Base-by-base conservation (phyloP, 176 grass and related monocot species). In the Metroxylon sagu region DNA sequence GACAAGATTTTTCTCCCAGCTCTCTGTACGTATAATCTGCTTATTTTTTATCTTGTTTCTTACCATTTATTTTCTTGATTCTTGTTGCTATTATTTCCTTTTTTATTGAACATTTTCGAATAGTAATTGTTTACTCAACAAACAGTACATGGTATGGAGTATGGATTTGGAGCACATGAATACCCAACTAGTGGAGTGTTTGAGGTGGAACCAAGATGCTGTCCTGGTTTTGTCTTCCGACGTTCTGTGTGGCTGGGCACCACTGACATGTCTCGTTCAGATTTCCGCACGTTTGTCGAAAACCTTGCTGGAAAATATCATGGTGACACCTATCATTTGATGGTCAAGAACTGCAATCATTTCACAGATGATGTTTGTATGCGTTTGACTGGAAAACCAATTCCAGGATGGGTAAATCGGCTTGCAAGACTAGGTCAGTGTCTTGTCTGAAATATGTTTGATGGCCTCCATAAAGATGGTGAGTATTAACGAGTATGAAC, bases 291-390 rank as follows among this genome's bases (percentile, higher is more conserved):
- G 30, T 90, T 96, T 64, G 82, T 96, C 70, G 83, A 88, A 77
- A 74, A 79, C 64, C 83, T 90, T 56, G 78, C 92, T 15, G 75
- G 30, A 25, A 87, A 96, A 27, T 96, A 96, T 55, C 75, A 90
- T 77, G 92, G 92, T 16, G 85, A 96, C 63, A 77, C 87, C 29
- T 96, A 96, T 1, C 75, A 96, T 80, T 78, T 96, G 66, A 88
- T 96, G 67, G 67, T 71, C 60, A 96, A 96, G 87, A 96, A 96
- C 57, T 96, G 92, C 80, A 96, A 96, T 67, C 92, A 96, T 70
- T 96, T 96, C 30, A 85, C 86, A 4, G 81, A 96, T 71, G 92
- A 96, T 79, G 84, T 88, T 18, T 88, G 77, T 62, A 76, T 82
- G 74, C 76, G 19, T 62, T 70, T 96, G 55, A 90, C 87, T 68